A percentile compares a stretch with the other conserved stretches of the same genome.
phyloP scores from a whole-genome alignment of 2,329 filamentous ascomycete species.

The Pleoardoris graminearum region DNA sequence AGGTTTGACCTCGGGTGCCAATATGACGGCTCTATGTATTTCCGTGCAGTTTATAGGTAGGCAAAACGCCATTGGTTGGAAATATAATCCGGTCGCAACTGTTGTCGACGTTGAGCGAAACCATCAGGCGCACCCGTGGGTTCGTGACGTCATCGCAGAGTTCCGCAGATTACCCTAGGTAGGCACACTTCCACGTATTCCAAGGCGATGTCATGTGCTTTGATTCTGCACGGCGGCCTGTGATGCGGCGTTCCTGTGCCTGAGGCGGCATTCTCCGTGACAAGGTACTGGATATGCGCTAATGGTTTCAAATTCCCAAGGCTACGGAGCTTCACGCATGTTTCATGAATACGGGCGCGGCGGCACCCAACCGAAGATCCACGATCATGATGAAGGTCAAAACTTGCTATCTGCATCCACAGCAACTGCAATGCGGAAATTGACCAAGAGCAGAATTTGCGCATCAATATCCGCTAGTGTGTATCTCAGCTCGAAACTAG shows the following conservation, averaged over 20 bases:
- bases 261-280: not conserved
- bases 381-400: no score
- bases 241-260: not conserved
- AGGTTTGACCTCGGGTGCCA: no score
- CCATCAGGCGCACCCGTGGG: not conserved
- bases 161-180: not conserved
- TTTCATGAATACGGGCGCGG: no score
- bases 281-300: not conserved
- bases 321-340: not conserved
- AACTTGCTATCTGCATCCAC: no score
- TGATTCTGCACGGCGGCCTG: not conserved
- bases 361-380: no score
- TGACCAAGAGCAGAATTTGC: not conserved
- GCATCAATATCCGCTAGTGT: not conserved
- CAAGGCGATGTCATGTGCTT: slow-evolving; percentile 1
- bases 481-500: slow-evolving; percentile 2
- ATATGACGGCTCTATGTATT: no score
- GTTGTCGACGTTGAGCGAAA: not conserved
- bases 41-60: no score
- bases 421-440: not conserved
- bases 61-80: slow-evolving; percentile 1
- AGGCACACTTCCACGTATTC: not conserved
- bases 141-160: not conserved
- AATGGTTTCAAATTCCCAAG: not conserved
- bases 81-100: not conserved